Evolutionary conservation across 371 early-diverging fungal species (phyloP), one percentile per base, ranked within the genome.

Genomic region (Sporodiniella umbellata): DNA sequence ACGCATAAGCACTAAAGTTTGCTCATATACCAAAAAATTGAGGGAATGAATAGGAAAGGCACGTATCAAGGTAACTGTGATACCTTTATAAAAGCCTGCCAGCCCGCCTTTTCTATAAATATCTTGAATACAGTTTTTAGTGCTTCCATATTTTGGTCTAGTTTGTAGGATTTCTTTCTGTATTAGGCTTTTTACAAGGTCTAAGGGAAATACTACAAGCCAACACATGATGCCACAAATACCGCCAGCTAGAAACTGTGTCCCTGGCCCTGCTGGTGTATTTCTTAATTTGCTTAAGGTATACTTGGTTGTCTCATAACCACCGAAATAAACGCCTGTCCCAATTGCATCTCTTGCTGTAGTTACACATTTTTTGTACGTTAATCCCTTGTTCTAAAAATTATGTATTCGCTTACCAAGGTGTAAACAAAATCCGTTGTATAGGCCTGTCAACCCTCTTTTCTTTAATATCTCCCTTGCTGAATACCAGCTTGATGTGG

Each of bases 11-110:
- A 58, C 14, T 7, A 62, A 18, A 10, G 63, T 62, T 35, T 79
- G 80, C 58, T 88, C 88, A 53, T 88, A 88, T 7, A 88, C 85
- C 22, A 85, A 66, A 68, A 88, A 86, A 62, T 86, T 88, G 14
- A 90, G 58, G 2, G 86, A 80, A 60, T 90, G 90, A 47, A 87
- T 77, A 8, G 92, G 92, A 52, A 90, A 85, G 1, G 91, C 90
- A 2, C 92, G 74, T 28, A 90, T 78, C 21, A 90, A 69, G 23
- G 88, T 89, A 17, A 89, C 88, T 0, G 82, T 72, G 11, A 92
- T 66, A 10, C 92, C 92, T 35, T 82, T 76, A 59, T 92, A 92
- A 19, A 92, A 72, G 1, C 86, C 87, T 1, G 66, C 50, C 7
- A 80, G 12, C 0, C 89, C 88, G 35, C 72, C 60, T 19, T 64